These are phyloP conservation scores for Myxozyma udenii DNA, from an alignment of 805 yeast species.

Conservation along the genomic window DNA sequence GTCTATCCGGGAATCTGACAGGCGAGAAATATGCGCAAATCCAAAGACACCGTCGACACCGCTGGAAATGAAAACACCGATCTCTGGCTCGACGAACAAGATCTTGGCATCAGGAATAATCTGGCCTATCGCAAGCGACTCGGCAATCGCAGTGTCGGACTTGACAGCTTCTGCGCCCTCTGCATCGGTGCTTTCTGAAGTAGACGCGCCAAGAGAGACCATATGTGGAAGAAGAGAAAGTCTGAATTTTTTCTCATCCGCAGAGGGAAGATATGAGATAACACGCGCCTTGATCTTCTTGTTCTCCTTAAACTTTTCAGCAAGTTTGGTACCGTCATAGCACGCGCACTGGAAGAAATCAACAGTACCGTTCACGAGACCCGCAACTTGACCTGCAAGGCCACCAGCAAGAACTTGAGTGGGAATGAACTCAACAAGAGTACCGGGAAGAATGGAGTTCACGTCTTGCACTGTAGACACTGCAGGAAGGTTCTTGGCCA, in stretches of 20 bases:
- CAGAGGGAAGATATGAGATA: conserved; percentile 18
- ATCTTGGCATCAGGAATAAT: conserved; percentile 55
- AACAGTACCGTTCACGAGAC: conserved; percentile 62
- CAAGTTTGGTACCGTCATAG: conserved; percentile 47
- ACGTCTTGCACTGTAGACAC: conserved; percentile 44
- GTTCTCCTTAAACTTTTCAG: conserved; percentile 67
- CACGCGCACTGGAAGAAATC: conserved; percentile 62
- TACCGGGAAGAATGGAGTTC: conserved; percentile 84
- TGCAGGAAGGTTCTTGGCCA: conserved; percentile 56
- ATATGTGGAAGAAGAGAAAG: conserved; percentile 63
- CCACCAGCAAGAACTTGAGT: conserved; percentile 62
- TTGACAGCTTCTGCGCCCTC: background rate
- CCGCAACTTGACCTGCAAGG: conserved; percentile 61
- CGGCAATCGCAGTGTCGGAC: conserved; percentile 41
- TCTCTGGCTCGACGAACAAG: conserved; percentile 46
- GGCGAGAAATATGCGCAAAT: conserved; percentile 73
- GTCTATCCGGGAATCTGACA: conserved; percentile 44
- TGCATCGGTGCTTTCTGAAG: background rate
- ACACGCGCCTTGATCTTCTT: conserved; percentile 38
- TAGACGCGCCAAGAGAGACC: conserved; percentile 38
- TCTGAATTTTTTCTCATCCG: conserved; percentile 50
- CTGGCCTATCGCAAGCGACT: conserved; percentile 79
- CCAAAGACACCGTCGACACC: conserved; percentile 57
- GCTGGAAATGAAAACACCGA: conserved; percentile 43
- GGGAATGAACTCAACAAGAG: conserved; percentile 68